Percentiles rank a stretch among this genome's conserved stretches.
phyloP scores from a whole-genome alignment of 257 asterid genomes.

The Linaria vulgaris region DNA sequence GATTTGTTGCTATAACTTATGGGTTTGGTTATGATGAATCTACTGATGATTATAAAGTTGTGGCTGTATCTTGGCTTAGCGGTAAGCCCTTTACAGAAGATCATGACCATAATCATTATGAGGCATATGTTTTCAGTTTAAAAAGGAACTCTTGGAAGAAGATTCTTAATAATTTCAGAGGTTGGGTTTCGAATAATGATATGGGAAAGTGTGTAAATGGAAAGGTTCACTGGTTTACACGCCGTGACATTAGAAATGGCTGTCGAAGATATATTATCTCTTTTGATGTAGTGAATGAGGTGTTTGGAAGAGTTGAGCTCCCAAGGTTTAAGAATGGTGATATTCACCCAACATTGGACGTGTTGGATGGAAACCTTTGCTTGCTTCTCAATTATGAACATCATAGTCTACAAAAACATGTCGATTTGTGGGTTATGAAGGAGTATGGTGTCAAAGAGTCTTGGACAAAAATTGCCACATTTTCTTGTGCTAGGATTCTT shows the following conservation, averaged over 20 bases:
- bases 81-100: not conserved
- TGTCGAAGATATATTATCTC: not conserved
- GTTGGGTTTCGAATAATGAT: no score
- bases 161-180: not conserved
- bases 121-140: not conserved
- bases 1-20: not conserved
- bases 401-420: no score
- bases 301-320: slow-evolving; percentile 6
- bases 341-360: not conserved
- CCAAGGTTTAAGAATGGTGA: not conserved
- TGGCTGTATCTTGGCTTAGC: not conserved
- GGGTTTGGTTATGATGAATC: slow-evolving; percentile 6
- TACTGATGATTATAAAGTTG: slow-evolving; percentile 12
- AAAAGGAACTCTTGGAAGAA: not conserved
- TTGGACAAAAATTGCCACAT: not conserved
- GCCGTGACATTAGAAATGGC: no score
- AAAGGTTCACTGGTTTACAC: not conserved
- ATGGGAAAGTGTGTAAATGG: not conserved
- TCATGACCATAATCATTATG: not conserved
- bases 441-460: slow-evolving; percentile 5
- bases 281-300: not conserved
- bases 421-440: slow-evolving; percentile 7
- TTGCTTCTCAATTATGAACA: not conserved
- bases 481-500: not conserved
- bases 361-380: not conserved